Percentiles rank a stretch among this genome's conserved stretches.
These are phyloP conservation scores for Neotropicomus parvogracilis DNA, from an alignment of 1,284 basidiomycete species.

Conservation along the genomic window DNA sequence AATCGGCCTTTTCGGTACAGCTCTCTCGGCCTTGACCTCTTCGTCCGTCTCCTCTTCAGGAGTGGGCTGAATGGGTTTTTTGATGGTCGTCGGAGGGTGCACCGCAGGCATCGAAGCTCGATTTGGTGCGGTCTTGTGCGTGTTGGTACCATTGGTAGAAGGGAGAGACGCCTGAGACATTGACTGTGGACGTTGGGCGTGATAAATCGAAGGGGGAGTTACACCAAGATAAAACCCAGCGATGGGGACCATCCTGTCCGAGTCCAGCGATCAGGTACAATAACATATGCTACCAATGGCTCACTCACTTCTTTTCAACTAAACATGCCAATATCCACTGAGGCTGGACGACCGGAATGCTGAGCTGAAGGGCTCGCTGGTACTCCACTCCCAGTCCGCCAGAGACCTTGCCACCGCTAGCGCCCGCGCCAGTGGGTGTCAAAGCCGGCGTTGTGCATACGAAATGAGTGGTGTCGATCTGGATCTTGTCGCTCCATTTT, in stretches of 20 bases:
- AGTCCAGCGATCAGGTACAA: background rate
- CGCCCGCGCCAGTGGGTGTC: constrained; percentile 58
- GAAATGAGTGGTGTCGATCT: constrained; percentile 96
- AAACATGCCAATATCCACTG: constrained; percentile 88
- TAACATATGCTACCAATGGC: background rate
- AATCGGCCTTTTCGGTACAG: constrained; percentile 12
- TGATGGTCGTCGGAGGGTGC: constrained; percentile 16
- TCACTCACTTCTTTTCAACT: constrained; percentile 69
- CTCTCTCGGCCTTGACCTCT: constrained; percentile 14
- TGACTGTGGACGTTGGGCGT: constrained; percentile 60
- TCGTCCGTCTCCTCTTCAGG: constrained; percentile 46
- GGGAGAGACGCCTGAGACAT: constrained; percentile 65
- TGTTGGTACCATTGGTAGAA: constrained; percentile 36
- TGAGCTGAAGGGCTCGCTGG: constrained; percentile 84
- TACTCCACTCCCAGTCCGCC: constrained; percentile 78
- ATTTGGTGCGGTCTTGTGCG: constrained; percentile 34
- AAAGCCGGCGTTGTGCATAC: constrained; percentile 86
- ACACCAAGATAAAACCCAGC: constrained; percentile 78
- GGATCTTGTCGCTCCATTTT: constrained; percentile 84
- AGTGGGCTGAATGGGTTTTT: constrained; percentile 42
- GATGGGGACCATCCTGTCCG: constrained; percentile 78
- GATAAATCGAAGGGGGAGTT: constrained; percentile 45
- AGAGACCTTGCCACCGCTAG: constrained; percentile 39
- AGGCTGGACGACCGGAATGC: constrained; percentile 87
- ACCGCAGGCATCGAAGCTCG: constrained; percentile 28